Base-by-base conservation (phyloP, 768 basidiomycete species). In the Gloeophyllum trabeum region DNA sequence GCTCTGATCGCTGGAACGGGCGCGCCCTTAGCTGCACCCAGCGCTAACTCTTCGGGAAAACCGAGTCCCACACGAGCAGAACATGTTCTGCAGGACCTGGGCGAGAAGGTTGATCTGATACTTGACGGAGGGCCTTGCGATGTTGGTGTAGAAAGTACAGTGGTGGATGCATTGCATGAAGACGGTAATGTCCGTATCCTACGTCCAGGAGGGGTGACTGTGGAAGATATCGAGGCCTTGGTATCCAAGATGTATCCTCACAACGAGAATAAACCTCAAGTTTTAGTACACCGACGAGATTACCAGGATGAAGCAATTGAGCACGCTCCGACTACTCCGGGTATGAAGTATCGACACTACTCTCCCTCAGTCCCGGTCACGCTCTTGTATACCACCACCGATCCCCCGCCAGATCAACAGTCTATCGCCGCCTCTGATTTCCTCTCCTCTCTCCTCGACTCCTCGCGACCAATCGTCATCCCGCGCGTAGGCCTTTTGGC, bases 321-420 rank as follows among this genome's bases (percentile, higher is more conserved):
- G 57, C 66, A 68, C 28, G 74, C 79, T 0, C 96, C 96, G 6
- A 91, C 90, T 5, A 98, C 96, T 0, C 96, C 96, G 2, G 96
- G 96, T 24, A 96, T 97, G 93, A 99, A 99, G 63, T 99, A 99
- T 59, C 76, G 83, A 40, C 96, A 99, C 62, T 99, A 99, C 58
- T 85, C 93, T 19, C 96, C 96, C 2, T 66, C 81, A 1, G 80
- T 92, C 3, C 90, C 91, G 2, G 87, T 97, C 23, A 75, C 74
- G 18, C 72, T 98, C 4, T 64, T 91, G 28, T 69, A 73, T 47
- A 75, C 77, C 3, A 50, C 61, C 4, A 61, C 70, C n/a, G 46
- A 53, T 34, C 67, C 71, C 20, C 69, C 74, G 5, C 18, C 41
- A 4, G 63, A 61, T 18, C 46, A 49, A n/a, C 39, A 56, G 5